phyloP scores from a whole-genome alignment of 805 yeast species.

The Pichia cabralensis region DNA sequence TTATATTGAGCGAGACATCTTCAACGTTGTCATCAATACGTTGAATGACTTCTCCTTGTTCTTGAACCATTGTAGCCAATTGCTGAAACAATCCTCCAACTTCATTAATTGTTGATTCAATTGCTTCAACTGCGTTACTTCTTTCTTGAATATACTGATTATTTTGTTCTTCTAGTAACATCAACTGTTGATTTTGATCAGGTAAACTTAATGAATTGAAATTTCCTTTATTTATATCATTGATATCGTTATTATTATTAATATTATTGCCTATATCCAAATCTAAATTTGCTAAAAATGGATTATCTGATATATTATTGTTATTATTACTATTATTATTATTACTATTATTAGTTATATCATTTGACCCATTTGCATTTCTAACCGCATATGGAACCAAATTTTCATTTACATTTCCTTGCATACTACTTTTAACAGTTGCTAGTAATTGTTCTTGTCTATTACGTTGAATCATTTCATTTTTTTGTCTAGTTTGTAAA shows the following conservation, averaged over 20 bases:
- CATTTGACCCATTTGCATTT: slow-evolving; percentile 3
- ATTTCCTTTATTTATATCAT: no score
- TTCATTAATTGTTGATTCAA: slow-evolving; percentile 94
- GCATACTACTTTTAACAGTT: slow-evolving; percentile 25
- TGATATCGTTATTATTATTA: slow-evolving; percentile 26
- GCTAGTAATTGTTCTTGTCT: slow-evolving; percentile 81
- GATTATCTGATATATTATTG: slow-evolving; percentile 25
- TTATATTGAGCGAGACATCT: slow-evolving; percentile 79
- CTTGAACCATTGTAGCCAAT: slow-evolving; percentile 93
- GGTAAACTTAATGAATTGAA: slow-evolving; percentile 68
- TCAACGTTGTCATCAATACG: slow-evolving; percentile 92
- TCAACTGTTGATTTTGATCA: slow-evolving; percentile 72
- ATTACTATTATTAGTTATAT: background rate
- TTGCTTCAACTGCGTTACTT: slow-evolving; percentile 86
- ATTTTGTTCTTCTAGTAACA: slow-evolving; percentile 78
- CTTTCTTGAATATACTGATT: slow-evolving; percentile 72
- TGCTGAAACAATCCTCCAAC: slow-evolving; percentile 93
- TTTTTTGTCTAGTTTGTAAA: slow-evolving; percentile 76
- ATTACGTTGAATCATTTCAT: slow-evolving; percentile 69
- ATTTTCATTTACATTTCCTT: slow-evolving; percentile 2
- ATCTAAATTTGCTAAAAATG: slow-evolving; percentile 23
- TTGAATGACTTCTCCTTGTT: slow-evolving; percentile 93
- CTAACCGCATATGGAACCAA: slow-evolving; percentile 22
- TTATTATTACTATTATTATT: background rate
- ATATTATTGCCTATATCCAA: background rate